Evolutionary conservation across 2,329 filamentous ascomycete genomes (phyloP), one percentile per base, ranked within the genome.

Genomic region (Cordyceps fumosorosea): DNA sequence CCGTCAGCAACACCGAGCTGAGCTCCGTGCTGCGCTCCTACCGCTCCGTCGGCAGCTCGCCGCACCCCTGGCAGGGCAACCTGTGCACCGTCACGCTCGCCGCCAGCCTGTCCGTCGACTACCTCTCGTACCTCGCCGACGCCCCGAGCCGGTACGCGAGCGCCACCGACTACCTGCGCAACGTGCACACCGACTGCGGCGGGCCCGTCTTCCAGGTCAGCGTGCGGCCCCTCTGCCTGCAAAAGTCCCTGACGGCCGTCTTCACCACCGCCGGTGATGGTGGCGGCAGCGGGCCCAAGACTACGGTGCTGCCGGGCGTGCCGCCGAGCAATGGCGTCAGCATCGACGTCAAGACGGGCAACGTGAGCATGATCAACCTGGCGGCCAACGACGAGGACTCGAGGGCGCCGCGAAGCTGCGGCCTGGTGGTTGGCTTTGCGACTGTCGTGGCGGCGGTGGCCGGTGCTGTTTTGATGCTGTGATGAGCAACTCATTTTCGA

Each of bases 71-170:
- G 37, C 42, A 54, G 6, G 40, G 34, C 40, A 48, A 60, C 48
- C 51, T 60, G 40, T 60, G 58, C 58, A 60, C 58, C 24, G 58
- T 60, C 50, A 60, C 58, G 7, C 50, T 60, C 24, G 26, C 58
- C 6, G 44, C 58, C 7, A 60, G 58, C 40, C 58, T 60, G 8
- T 54, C 50, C 3, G 26, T 42, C 20, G 58, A 52, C 40, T 60
- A 60, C 51, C 5, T 47, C 4, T 24, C 50, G 40, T 60, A 45
- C 20, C 50, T 60, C 58, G 24, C 26, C 29, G 26, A 12, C 10
- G 51, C 51, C 40, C 24, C 20, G 29, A 48, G 42, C 51, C 26
- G 16, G 5, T 55, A 54, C 20, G 16, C 50, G 14, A 60, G 58
- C 58, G 51, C 50, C n/a, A 60, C 51, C 26, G 42, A 55, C 11